Conservation (phyloP, 805 yeast species). For the Metschnikowia kunwiensis region DNA sequence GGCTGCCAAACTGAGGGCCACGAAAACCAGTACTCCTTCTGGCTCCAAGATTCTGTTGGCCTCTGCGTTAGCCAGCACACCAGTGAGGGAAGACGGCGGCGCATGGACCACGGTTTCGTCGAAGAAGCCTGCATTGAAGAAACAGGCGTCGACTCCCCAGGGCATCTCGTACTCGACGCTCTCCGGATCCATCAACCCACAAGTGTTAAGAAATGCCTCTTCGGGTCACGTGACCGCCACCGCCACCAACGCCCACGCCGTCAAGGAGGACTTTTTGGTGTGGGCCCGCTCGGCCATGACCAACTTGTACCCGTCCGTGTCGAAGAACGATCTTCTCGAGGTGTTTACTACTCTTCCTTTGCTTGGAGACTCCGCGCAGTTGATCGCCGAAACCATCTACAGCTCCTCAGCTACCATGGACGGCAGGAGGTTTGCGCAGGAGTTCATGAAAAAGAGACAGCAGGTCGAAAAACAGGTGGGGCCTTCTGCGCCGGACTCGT, state of each 20-base stretch:
- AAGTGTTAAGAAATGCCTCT: slow-evolving; percentile 36
- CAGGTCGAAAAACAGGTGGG: slow-evolving; percentile 59
- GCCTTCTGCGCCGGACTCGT: slow-evolving; percentile 47
- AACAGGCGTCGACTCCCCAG: slow-evolving; percentile 14
- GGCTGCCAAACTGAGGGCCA: slow-evolving; percentile 28
- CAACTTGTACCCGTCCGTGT: slow-evolving; percentile 70
- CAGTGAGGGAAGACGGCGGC: slow-evolving; percentile 25
- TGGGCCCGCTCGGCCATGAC: slow-evolving; percentile 72
- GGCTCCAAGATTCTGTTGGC: slow-evolving; percentile 33
- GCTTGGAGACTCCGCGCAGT: slow-evolving; percentile 70
- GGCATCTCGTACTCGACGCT: slow-evolving; percentile 16
- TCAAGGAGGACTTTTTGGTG: slow-evolving; percentile 56
- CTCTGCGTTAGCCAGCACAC: slow-evolving; percentile 29
- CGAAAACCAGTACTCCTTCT: slow-evolving; percentile 25
- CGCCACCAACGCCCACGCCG: slow-evolving; percentile 21
- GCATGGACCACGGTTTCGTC: slow-evolving; percentile 43
- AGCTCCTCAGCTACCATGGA: slow-evolving; percentile 87
- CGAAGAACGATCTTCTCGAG: slow-evolving; percentile 72
- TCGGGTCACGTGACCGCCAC: slow-evolving; percentile 26
- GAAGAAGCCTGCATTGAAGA: slow-evolving; percentile 34
- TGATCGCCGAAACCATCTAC: slow-evolving; percentile 89
- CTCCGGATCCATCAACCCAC: slow-evolving; percentile 32
- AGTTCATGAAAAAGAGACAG: slow-evolving; percentile 75
- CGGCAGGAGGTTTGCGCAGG: slow-evolving; percentile 90
- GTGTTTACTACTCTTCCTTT: slow-evolving; percentile 78